Percentiles rank a stretch among this genome's conserved stretches.
phyloP scores from a whole-genome alignment of 2,329 filamentous ascomycete species.

The Epichloe gansuensis region DNA sequence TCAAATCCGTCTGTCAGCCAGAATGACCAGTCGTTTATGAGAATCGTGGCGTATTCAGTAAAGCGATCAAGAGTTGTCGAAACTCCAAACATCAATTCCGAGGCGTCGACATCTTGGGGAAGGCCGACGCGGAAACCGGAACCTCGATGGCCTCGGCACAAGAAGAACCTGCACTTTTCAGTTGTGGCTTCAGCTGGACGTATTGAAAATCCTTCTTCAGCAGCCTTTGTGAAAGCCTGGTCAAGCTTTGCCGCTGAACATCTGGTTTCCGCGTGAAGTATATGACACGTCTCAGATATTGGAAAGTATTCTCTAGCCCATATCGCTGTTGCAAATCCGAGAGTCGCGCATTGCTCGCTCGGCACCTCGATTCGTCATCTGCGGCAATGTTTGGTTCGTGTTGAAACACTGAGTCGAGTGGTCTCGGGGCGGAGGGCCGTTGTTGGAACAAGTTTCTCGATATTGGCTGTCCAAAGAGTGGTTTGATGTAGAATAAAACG shows the following conservation, averaged over 20 bases:
- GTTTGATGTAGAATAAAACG: background rate
- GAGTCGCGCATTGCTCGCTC: background rate
- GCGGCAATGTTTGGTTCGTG: background rate
- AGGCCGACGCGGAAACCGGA: slow-evolving; percentile 20
- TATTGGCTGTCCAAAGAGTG: background rate
- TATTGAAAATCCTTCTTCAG: slow-evolving; percentile 32
- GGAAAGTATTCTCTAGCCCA: slow-evolving; percentile 34
- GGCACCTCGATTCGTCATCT: background rate
- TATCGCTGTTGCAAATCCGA: slow-evolving; percentile 22
- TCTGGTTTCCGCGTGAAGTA: slow-evolving; percentile 33
- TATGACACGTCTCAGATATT: slow-evolving; percentile 43
- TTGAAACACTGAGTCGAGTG: background rate
- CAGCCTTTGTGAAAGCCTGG: slow-evolving; percentile 28
- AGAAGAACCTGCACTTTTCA: slow-evolving; percentile 23
- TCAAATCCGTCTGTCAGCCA: slow-evolving; percentile 45
- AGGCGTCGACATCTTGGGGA: slow-evolving; percentile 36
- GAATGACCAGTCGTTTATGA: slow-evolving; percentile 44
- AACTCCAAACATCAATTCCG: slow-evolving; percentile 45
- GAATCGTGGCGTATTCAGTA: slow-evolving; percentile 33
- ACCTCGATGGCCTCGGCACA: slow-evolving; percentile 38
- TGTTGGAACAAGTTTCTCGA: background rate
- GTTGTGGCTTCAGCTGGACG: slow-evolving; percentile 27
- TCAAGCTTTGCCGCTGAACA: slow-evolving; percentile 36
- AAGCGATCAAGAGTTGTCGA: slow-evolving; percentile 45
- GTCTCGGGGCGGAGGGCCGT: background rate